These are phyloP conservation scores for Volvox reticuliferus DNA, from an alignment of 139 green algal genomes.

Conservation along the genomic window DNA sequence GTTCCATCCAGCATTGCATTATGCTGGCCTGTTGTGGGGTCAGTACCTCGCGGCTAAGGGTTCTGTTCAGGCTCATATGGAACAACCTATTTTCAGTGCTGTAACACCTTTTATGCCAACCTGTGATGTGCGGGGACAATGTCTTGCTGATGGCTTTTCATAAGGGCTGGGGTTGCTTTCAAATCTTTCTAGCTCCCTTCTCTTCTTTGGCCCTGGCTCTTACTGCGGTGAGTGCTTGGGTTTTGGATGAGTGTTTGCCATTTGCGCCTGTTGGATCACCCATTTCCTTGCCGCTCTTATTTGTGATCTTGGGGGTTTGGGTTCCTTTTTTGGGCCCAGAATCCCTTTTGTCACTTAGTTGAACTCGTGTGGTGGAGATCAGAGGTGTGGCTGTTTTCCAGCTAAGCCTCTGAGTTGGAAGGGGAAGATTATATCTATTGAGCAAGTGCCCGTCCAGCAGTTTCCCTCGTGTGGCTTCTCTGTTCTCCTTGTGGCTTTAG, in stretches of 20 bases:
- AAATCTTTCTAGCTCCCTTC: background rate
- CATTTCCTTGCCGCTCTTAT: background rate
- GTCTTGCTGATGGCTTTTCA: background rate
- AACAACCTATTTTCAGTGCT: too few relatives aligned
- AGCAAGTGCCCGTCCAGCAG: background rate
- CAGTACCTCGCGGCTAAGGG: too few relatives aligned
- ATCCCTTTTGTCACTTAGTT: background rate
- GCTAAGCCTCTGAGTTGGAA: constrained; percentile 4
- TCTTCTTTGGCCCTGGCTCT: background rate
- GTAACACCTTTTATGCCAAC: too few relatives aligned
- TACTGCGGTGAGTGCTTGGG: background rate
- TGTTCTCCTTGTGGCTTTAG: background rate
- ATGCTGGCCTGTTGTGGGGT: background rate
- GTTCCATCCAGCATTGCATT: background rate
- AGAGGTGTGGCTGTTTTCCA: background rate
- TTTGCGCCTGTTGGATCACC: background rate
- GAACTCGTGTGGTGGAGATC: background rate
- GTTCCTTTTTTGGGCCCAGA: constrained; percentile 5
- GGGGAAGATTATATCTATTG: background rate
- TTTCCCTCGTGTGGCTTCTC: background rate
- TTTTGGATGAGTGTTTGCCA: background rate
- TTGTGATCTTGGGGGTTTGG: background rate
- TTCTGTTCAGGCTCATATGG: too few relatives aligned
- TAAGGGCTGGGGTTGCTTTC: constrained; percentile 17
- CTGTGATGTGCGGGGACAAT: background rate